Evolutionary conservation across 2,329 filamentous ascomycete genomes (phyloP).

Genomic region (Aspergillus costaricaensis): DNA sequence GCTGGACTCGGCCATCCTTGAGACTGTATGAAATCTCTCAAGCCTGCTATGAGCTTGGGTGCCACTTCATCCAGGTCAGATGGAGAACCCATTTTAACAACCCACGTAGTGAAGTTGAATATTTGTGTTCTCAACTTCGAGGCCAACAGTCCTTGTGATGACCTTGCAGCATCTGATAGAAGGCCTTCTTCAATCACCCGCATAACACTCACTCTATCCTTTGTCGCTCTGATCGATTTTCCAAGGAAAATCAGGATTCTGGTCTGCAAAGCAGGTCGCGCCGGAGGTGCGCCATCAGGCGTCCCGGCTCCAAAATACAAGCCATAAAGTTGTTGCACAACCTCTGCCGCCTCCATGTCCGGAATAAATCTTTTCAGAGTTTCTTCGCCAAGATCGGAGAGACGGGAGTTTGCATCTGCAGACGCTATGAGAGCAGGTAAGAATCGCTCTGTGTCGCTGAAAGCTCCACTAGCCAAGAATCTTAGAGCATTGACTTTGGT

Average conservation of each 20-base stretch:
- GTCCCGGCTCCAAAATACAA: conserved; percentile 68
- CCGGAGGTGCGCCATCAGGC: conserved; percentile 46
- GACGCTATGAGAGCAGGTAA: conserved; percentile 81
- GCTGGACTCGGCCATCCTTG: conserved; percentile 79
- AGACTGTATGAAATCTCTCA: conserved; percentile 72
- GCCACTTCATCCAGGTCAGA: conserved; percentile 67
- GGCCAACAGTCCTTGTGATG: conserved; percentile 67
- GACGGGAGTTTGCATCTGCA: conserved; percentile 76
- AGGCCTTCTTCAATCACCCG: conserved; percentile 69
- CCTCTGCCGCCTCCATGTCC: conserved; percentile 65
- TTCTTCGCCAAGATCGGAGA: conserved; percentile 84
- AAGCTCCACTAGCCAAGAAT: conserved; percentile 81
- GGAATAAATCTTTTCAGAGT: conserved; percentile 75
- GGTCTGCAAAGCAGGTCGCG: conserved; percentile 71
- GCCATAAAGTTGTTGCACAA: conserved; percentile 68
- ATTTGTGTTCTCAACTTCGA: conserved; percentile 78
- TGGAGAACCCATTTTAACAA: conserved; percentile 70
- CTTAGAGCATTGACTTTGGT: conserved; percentile 69
- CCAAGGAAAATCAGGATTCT: conserved; percentile 74
- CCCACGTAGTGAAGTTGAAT: conserved; percentile 84
- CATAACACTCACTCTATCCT: conserved; percentile 67
- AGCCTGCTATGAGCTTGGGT: conserved; percentile 64
- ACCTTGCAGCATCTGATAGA: conserved; percentile 45
- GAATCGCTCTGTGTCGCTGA: conserved; percentile 80
- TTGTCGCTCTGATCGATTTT: conserved; percentile 73